These are phyloP conservation scores for Agapanthus africanus DNA, from an alignment of 106 monocot genomes.

Conservation along the genomic window DNA sequence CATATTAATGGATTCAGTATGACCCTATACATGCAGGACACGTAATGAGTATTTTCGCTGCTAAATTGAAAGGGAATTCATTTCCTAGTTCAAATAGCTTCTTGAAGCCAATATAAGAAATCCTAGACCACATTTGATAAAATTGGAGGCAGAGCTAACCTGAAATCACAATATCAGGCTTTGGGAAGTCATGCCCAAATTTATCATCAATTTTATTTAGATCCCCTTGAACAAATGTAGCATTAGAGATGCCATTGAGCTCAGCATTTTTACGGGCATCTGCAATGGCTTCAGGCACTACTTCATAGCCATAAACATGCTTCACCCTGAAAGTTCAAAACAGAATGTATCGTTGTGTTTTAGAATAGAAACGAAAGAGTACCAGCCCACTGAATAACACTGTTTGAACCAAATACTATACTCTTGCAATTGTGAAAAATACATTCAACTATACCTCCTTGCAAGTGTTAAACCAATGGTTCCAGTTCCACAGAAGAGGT, in stretches of 20 bases:
- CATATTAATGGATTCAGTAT: background rate
- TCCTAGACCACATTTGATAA: background rate
- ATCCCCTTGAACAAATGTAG: conserved; percentile 94
- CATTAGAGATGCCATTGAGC: conserved; percentile 80
- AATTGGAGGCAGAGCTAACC: conserved; percentile 26
- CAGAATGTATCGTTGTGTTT: background rate
- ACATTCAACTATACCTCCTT: conserved; percentile 61
- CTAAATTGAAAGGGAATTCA: background rate
- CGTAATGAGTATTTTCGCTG: background rate
- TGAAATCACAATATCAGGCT: conserved; percentile 88
- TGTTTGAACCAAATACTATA: conserved; percentile 5
- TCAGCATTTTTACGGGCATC: conserved; percentile 82
- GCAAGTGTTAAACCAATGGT: conserved; percentile 97
- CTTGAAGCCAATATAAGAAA: background rate
- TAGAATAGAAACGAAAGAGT: conserved; percentile 2
- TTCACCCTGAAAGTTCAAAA: conserved; percentile 36
- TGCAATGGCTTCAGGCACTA: conserved; percentile 72
- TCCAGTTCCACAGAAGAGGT: conserved; percentile 97
- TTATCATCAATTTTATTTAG: conserved; percentile 81
- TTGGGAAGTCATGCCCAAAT: conserved; percentile 88
- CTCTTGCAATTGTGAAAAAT: conserved; percentile 74
- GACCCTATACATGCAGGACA: background rate
- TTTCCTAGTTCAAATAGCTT: background rate
- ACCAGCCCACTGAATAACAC: background rate
- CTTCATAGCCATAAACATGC: conserved; percentile 95